Evolutionary conservation across 2,329 filamentous ascomycete species (phyloP).

Genomic region (Phialophora macrospora): DNA sequence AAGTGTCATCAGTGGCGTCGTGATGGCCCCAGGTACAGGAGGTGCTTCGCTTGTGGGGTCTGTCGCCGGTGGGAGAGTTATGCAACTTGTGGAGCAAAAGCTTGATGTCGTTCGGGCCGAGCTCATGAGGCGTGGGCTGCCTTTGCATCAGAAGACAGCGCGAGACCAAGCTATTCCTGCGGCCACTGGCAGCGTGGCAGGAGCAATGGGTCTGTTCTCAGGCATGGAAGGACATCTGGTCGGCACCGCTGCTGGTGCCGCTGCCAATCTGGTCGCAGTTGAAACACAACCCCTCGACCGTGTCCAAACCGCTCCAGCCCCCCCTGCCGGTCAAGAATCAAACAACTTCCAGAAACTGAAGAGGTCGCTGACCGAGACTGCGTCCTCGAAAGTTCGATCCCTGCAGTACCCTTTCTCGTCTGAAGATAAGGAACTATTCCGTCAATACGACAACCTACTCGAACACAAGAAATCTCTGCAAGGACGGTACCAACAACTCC

Average conservation of each 20-base stretch:
- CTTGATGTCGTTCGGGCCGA: constrained; percentile 16
- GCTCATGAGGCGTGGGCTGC: constrained; percentile 9
- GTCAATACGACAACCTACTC: constrained; percentile 12
- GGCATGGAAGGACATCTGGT: constrained; percentile 17
- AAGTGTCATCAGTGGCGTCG: constrained; percentile 11
- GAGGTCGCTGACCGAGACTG: constrained; percentile 15
- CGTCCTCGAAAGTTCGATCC: constrained; percentile 9
- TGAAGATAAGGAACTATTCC: constrained; percentile 14
- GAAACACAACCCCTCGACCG: constrained; percentile 5
- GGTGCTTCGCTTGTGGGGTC: constrained; percentile 13
- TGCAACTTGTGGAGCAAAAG: constrained; percentile 18
- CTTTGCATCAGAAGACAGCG: constrained; percentile 16
- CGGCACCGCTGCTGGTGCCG: constrained; percentile 8
- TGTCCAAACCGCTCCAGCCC: constrained; percentile 12
- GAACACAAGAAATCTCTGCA: constrained; percentile 11
- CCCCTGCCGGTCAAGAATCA: background rate
- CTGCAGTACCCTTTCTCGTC: constrained; percentile 9
- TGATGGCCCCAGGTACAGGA: constrained; percentile 14
- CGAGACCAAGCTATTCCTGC: constrained; percentile 14
- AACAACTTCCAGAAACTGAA: constrained; percentile 12
- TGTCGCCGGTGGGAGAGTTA: constrained; percentile 12
- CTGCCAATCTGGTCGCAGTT: constrained; percentile 7
- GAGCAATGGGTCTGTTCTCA: constrained; percentile 8
- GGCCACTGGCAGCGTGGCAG: constrained; percentile 11
- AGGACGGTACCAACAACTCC: constrained; percentile 10